A percentile compares a stretch with the other conserved stretches of the same genome.
These are phyloP conservation scores for Henningerozyma blattae DNA, from an alignment of 805 yeast genomes.

Conservation along the genomic window DNA sequence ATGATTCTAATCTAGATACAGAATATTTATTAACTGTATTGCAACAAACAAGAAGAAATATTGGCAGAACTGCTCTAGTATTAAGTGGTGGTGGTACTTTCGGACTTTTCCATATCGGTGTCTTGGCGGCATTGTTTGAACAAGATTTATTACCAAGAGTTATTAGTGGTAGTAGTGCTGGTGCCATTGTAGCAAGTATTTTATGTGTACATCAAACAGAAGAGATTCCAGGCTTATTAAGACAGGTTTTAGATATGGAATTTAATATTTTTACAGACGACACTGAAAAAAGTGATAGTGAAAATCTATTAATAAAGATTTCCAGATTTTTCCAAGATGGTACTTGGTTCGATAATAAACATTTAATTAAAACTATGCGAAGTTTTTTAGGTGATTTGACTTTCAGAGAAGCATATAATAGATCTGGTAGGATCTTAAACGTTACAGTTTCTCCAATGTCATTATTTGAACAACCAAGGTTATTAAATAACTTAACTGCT, in stretches of 20 bases:
- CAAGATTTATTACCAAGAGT: slow-evolving; percentile 70
- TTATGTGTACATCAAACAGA: slow-evolving; percentile 70
- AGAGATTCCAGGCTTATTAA: slow-evolving; percentile 49
- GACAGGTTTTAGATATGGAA: slow-evolving; percentile 30
- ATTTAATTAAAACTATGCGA: slow-evolving; percentile 61
- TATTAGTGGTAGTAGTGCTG: slow-evolving; percentile 91
- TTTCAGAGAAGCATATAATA: slow-evolving; percentile 85
- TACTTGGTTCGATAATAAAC: slow-evolving; percentile 73
- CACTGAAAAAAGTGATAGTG: slow-evolving; percentile 37
- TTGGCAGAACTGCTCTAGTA: slow-evolving; percentile 91
- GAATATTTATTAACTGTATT: slow-evolving; percentile 63
- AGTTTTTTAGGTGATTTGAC: slow-evolving; percentile 80
- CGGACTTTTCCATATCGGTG: slow-evolving; percentile 90
- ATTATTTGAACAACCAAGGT: slow-evolving; percentile 78
- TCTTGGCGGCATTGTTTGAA: slow-evolving; percentile 65
- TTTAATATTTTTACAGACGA: slow-evolving; percentile 48
- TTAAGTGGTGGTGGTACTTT: slow-evolving; percentile 93
- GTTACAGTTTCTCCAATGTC: slow-evolving; percentile 91
- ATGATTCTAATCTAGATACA: slow-evolving; percentile 41
- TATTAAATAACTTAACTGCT: slow-evolving; percentile 68
- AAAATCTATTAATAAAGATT: slow-evolving; percentile 38
- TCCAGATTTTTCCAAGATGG: slow-evolving; percentile 68
- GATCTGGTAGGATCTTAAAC: slow-evolving; percentile 87
- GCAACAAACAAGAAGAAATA: slow-evolving; percentile 78
- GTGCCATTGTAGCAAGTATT: slow-evolving; percentile 86